A percentile compares a stretch with the other conserved stretches of the same genome.
phyloP scores from a whole-genome alignment of 768 basidiomycete species.

The Asterophora lycoperdoides region DNA sequence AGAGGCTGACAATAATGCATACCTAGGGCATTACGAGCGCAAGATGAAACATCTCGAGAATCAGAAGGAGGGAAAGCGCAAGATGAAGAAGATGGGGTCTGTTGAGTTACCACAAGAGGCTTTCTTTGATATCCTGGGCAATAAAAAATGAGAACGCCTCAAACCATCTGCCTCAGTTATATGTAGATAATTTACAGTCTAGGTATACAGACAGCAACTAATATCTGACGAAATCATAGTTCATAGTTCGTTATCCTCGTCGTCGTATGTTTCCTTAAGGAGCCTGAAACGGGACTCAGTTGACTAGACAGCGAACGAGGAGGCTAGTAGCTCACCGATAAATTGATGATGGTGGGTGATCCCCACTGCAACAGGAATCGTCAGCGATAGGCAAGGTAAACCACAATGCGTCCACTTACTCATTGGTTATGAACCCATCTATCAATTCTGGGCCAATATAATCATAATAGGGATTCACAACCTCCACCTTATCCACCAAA shows the following conservation, averaged over 20 bases:
- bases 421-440: slow-evolving; percentile 93
- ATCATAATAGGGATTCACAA: slow-evolving; percentile 95
- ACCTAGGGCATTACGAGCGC: slow-evolving; percentile 82
- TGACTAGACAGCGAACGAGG: background rate
- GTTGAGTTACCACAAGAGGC: slow-evolving; percentile 94
- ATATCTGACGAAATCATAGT: slow-evolving; percentile 39
- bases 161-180: background rate
- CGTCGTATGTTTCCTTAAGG: slow-evolving; percentile 93
- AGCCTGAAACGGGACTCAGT: slow-evolving; percentile 40
- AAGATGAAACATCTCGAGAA: slow-evolving; percentile 86
- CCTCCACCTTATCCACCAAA: slow-evolving; percentile 84
- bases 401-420: slow-evolving; percentile 54
- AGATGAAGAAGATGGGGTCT: slow-evolving; percentile 83
- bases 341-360: slow-evolving; percentile 93
- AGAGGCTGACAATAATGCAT: slow-evolving; percentile 2
- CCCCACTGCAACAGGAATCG: slow-evolving; percentile 57
- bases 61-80: slow-evolving; percentile 90
- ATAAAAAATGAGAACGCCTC: slow-evolving; percentile 37
- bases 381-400: slow-evolving; percentile 4
- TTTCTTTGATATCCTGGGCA: slow-evolving; percentile 85
- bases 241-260: slow-evolving; percentile 84
- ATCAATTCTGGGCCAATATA: slow-evolving; percentile 91
- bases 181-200: slow-evolving; percentile 19
- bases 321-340: slow-evolving; percentile 52
- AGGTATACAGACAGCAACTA: slow-evolving; percentile 16